These are phyloP conservation scores for Scutellaria minor DNA, from an alignment of 257 asterid species.

Conservation along the genomic window DNA sequence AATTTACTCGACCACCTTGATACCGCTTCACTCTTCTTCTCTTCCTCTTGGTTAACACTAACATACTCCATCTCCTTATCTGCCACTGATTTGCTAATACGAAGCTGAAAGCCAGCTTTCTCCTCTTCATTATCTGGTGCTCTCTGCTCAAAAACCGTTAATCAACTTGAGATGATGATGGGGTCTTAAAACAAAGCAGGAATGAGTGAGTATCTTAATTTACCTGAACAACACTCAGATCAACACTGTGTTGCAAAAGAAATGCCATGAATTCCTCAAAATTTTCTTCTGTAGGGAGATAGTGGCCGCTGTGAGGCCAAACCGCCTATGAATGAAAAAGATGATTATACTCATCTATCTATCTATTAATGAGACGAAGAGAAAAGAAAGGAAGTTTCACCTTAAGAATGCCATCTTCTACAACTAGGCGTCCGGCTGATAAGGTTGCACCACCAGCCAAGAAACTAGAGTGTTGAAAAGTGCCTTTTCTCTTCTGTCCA, in stretches of 20 bases:
- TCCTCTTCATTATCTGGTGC: slow-evolving; percentile 60
- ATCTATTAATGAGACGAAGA: not conserved
- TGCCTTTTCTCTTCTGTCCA: slow-evolving; percentile 80
- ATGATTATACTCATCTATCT: not conserved
- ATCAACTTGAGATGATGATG: not conserved
- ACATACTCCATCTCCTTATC: slow-evolving; percentile 23
- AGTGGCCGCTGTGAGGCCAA: slow-evolving; percentile 99
- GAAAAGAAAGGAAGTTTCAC: slow-evolving; percentile 35
- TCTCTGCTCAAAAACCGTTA: slow-evolving; percentile 52
- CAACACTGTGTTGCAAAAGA: slow-evolving; percentile 64
- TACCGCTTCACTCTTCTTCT: not conserved
- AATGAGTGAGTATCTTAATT: not conserved
- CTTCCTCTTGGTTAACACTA: too few relatives aligned
- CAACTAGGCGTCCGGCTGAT: slow-evolving; percentile 85
- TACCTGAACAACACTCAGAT: slow-evolving; percentile 71
- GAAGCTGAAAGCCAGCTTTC: slow-evolving; percentile 43
- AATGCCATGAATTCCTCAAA: slow-evolving; percentile 76
- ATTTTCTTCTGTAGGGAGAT: slow-evolving; percentile 91
- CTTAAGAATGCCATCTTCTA: slow-evolving; percentile 78
- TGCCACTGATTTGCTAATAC: slow-evolving; percentile 55
- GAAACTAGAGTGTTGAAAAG: slow-evolving; percentile 92
- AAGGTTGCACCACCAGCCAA: slow-evolving; percentile 94
- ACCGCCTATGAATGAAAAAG: slow-evolving; percentile 53
- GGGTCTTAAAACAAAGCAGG: not conserved
- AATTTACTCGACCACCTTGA: slow-evolving; percentile 62